Percentiles rank a stretch among this genome's conserved stretches.
Evolutionary conservation across 495 filamentous ascomycete species (phyloP).

Genomic region (Margaritispora aquatica): DNA sequence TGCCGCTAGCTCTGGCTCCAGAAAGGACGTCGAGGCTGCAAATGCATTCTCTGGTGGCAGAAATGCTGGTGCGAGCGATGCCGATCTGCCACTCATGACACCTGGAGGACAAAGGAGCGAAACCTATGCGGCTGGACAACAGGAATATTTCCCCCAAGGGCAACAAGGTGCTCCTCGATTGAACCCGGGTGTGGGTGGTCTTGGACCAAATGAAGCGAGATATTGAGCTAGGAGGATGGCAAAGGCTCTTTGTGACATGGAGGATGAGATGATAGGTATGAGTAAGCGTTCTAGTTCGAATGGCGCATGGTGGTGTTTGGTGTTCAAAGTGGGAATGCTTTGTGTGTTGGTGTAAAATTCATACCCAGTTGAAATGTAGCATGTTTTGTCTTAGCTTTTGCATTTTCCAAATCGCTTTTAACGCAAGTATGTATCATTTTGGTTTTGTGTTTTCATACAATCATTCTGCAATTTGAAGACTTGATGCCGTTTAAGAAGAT

Average conservation of each 20-base stretch:
- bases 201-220: conserved; percentile 3
- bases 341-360: neutral
- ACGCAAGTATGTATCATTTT: neutral
- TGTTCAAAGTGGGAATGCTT: neutral
- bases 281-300: neutral
- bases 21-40: neutral
- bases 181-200: neutral
- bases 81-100: conserved; percentile 12
- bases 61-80: conserved; percentile 1
- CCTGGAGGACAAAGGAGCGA: conserved; percentile 9
- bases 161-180: neutral
- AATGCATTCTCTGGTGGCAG: neutral
- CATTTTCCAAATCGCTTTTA: neutral
- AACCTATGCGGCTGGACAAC: conserved; percentile 1
- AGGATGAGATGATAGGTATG: too few species aligned
- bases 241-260: too few species aligned
- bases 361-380: neutral
- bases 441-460: too few species aligned
- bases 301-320: neutral
- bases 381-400: neutral
- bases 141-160: conserved; percentile 6
- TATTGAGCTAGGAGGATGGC: neutral
- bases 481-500: too few species aligned
- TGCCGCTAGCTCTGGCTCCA: neutral
- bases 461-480: too few species aligned